A percentile compares a stretch with the other conserved stretches of the same genome.
These are phyloP conservation scores for Suhomyces panamericanus DNA, from an alignment of 1,139 yeast genomes.

Conservation along the genomic window DNA sequence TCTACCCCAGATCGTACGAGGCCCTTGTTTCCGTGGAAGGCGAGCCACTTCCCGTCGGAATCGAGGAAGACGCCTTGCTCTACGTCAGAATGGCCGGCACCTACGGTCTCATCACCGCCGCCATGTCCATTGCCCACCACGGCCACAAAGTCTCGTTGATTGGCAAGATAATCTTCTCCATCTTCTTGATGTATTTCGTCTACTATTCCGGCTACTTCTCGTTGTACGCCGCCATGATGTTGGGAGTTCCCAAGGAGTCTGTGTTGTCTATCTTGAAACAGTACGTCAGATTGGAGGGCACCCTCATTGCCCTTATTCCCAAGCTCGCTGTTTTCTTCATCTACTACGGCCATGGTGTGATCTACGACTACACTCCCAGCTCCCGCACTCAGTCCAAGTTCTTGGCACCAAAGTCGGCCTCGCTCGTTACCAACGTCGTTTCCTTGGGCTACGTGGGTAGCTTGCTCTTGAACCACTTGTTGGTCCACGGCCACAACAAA, in stretches of 20 bases:
- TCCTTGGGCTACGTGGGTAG: constrained; percentile 1
- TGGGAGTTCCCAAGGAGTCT: constrained; percentile 3
- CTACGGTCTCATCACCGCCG: constrained; percentile 6
- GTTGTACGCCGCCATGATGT: constrained; percentile 6
- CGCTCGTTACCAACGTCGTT: not conserved
- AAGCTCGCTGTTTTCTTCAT: constrained; percentile 4
- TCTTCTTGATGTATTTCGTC: constrained; percentile 5
- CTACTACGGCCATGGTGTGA: constrained; percentile 12
- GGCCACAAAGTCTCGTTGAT: constrained; percentile 3
- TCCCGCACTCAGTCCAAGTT: constrained; percentile 5
- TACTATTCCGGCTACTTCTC: constrained; percentile 7
- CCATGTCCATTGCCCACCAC: constrained; percentile 4
- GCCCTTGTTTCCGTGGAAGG: constrained; percentile 6
- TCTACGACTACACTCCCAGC: constrained; percentile 4
- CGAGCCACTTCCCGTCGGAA: constrained; percentile 10
- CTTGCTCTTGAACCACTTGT: constrained; percentile 6
- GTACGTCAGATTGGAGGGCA: constrained; percentile 6
- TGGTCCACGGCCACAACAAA: constrained; percentile 4
- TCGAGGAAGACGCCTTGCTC: constrained; percentile 7
- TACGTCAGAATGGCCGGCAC: constrained; percentile 7
- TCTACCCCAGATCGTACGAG: constrained; percentile 8
- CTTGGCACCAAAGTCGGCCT: constrained; percentile 3
- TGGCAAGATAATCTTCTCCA: constrained; percentile 3
- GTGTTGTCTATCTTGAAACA: not conserved
- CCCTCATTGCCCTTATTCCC: constrained; percentile 2